phyloP scores from a whole-genome alignment of 2,329 filamentous ascomycete species.

The Cladosporium oxysporum region DNA sequence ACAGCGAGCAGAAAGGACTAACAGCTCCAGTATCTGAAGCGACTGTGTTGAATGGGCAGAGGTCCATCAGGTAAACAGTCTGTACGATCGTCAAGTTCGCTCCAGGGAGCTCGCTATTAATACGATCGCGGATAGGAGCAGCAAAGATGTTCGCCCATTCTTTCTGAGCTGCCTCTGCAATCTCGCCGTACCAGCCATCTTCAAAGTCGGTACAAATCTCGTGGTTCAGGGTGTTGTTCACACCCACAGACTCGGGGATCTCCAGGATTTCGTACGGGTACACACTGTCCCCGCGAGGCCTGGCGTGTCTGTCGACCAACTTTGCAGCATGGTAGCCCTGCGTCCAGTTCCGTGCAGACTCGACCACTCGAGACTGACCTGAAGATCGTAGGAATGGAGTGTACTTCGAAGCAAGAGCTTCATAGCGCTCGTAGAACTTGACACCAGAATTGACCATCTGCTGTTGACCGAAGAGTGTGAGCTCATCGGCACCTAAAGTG shows the following conservation, averaged over 20 bases:
- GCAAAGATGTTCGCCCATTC: constrained; percentile 66
- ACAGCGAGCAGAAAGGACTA: constrained; percentile 75
- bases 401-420: constrained; percentile 56
- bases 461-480: constrained; percentile 67
- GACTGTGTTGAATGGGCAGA: constrained; percentile 85
- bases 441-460: constrained; percentile 74
- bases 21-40: constrained; percentile 57
- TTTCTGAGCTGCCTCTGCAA: constrained; percentile 54
- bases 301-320: constrained; percentile 42
- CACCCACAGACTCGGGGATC: constrained; percentile 65
- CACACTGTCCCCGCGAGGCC: constrained; percentile 39
- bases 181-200: constrained; percentile 52
- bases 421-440: constrained; percentile 75
- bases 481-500: constrained; percentile 66
- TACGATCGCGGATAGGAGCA: constrained; percentile 64
- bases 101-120: constrained; percentile 69
- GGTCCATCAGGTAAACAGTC: constrained; percentile 76
- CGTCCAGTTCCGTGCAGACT: constrained; percentile 74
- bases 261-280: constrained; percentile 62
- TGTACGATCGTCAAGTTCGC: constrained; percentile 65
- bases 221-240: constrained; percentile 83
- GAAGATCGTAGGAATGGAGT: constrained; percentile 73
- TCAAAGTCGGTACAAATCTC: constrained; percentile 72
- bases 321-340: constrained; percentile 68
- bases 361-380: constrained; percentile 69